Evolutionary conservation across 305 asterid species (phyloP).

Genomic region (Coffea humblotiana): DNA sequence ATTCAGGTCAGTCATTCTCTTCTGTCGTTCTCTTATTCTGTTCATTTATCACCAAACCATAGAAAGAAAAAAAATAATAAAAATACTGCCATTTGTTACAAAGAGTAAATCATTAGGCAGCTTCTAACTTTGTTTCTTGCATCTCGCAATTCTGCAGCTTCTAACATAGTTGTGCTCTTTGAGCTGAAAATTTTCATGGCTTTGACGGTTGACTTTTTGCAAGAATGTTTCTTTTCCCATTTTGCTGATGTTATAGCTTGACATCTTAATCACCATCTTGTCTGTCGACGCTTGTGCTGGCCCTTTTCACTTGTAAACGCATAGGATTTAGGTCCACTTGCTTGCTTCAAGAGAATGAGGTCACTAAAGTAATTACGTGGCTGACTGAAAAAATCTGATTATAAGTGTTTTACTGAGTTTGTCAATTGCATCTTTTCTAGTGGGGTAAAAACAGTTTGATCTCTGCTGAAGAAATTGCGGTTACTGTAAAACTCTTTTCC

Average conservation of each 20-base stretch:
- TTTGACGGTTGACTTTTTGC: constrained; percentile 3
- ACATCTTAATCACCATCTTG: background rate
- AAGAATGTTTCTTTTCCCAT: background rate
- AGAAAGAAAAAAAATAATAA: no score
- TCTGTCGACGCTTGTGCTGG: background rate
- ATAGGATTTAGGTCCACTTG: background rate
- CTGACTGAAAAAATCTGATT: background rate
- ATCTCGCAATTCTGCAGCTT: no score
- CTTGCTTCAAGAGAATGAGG: background rate
- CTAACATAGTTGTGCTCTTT: no score
- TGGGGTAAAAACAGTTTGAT: background rate
- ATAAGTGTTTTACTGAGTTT: background rate
- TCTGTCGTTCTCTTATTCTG: background rate
- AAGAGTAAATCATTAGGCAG: background rate
- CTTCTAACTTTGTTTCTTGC: background rate
- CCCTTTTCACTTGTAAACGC: background rate
- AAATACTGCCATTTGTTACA: no score
- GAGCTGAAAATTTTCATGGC: background rate
- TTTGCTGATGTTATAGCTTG: background rate
- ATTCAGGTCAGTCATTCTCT: constrained; percentile 57
- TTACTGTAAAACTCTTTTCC: background rate
- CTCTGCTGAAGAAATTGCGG: no score
- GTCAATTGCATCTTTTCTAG: background rate
- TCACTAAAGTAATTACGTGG: background rate
- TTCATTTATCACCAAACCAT: background rate